phyloP scores from a whole-genome alignment of 2,329 filamentous ascomycete species.

The Waltergamsia citrina region DNA sequence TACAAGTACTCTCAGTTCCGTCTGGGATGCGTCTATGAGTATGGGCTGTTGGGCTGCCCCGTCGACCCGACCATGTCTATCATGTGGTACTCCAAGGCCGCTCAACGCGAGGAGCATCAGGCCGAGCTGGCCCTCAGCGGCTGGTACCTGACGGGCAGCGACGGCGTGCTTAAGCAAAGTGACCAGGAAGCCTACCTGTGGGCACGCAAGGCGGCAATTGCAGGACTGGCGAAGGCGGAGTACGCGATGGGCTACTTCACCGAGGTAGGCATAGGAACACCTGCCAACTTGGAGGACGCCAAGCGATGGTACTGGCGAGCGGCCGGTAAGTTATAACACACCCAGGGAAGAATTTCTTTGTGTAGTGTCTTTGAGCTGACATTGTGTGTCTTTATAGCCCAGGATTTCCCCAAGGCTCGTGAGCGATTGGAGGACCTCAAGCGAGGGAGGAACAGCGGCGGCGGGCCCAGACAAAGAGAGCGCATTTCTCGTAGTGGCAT shows the following conservation, averaged over 20 bases:
- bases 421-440: conserved; percentile 91
- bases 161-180: conserved; percentile 80
- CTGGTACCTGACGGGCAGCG: conserved; percentile 92
- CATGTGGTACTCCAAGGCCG: conserved; percentile 87
- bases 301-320: conserved; percentile 98
- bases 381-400: conserved; percentile 44
- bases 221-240: conserved; percentile 85
- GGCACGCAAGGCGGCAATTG: conserved; percentile 86
- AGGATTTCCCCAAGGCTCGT: conserved; percentile 88
- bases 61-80: conserved; percentile 82
- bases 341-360: neutral
- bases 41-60: conserved; percentile 71
- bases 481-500: conserved; percentile 74
- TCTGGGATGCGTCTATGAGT: conserved; percentile 81
- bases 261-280: conserved; percentile 84
- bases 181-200: conserved; percentile 96
- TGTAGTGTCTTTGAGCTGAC: neutral
- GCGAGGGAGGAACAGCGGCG: conserved; percentile 55
- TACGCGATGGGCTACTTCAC: conserved; percentile 98
- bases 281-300: conserved; percentile 83
- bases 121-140: conserved; percentile 75
- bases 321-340: conserved; percentile 60
- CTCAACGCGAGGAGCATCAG: conserved; percentile 89
- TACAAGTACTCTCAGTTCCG: conserved; percentile 95
- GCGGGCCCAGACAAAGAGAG: conserved; percentile 58